A percentile compares a stretch with the other conserved stretches of the same genome.
Evolutionary conservation across 169 alveolate species (phyloP).

Genomic region (Cryptosporidium parvum): DNA sequence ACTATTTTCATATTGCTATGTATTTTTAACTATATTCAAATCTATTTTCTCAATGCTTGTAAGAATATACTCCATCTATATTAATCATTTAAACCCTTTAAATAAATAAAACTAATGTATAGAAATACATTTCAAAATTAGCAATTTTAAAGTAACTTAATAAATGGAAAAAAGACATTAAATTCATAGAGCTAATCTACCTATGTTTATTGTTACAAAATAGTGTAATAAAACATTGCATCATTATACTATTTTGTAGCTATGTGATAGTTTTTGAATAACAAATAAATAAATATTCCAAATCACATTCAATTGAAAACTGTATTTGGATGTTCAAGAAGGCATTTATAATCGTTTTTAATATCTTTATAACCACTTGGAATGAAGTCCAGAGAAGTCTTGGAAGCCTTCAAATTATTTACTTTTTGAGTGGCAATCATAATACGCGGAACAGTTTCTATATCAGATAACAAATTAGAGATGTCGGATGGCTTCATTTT

Average conservation of each 20-base stretch:
- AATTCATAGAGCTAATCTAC: not conserved
- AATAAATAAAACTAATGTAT: too few species aligned
- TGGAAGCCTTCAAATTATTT: slow-evolving; percentile 10
- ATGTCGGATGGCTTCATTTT: not conserved
- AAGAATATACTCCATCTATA: not conserved
- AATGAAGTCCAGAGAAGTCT: slow-evolving; percentile 7
- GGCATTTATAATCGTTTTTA: not conserved
- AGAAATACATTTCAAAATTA: too few species aligned
- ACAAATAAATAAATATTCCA: not conserved
- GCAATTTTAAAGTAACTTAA: too few species aligned
- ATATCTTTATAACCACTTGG: slow-evolving; percentile 3
- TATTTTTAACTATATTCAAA: not conserved
- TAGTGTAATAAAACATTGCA: too few species aligned
- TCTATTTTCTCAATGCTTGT: too few species aligned
- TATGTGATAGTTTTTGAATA: too few species aligned
- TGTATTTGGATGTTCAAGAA: not conserved
- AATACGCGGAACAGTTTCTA: not conserved
- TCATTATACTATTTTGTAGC: not conserved
- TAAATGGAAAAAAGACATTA: too few species aligned
- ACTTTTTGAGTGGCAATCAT: slow-evolving; percentile 16
- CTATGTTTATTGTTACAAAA: too few species aligned
- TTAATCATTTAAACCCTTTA: not conserved
- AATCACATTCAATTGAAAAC: not conserved
- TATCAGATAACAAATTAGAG: not conserved
- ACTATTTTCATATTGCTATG: too few species aligned